Percentiles rank a stretch among this genome's conserved stretches.
phyloP scores from a whole-genome alignment of 345 rosid genomes.

The Hirschfeldia incana region DNA sequence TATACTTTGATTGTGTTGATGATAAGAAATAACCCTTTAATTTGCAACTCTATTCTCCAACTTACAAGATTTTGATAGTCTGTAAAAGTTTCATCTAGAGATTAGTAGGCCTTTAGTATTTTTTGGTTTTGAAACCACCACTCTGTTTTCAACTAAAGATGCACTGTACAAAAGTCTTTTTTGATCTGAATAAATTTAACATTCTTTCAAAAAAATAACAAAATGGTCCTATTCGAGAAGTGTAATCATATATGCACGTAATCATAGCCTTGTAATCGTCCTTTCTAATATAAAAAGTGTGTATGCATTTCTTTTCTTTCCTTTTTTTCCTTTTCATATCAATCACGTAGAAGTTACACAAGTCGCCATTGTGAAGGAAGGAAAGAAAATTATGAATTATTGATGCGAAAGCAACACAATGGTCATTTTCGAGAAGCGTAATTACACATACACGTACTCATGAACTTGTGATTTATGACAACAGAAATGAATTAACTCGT shows the following conservation, averaged over 20 bases:
- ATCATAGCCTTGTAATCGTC: background rate
- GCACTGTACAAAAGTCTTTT: too few relatives aligned
- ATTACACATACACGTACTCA: background rate
- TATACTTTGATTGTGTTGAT: background rate
- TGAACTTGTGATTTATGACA: background rate
- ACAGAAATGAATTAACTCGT: background rate
- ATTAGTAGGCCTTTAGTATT: too few relatives aligned
- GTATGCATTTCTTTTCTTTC: background rate
- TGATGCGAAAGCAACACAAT: background rate
- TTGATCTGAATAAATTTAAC: too few relatives aligned
- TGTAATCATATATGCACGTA: background rate
- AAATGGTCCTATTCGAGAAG: background rate
- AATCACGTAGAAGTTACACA: background rate
- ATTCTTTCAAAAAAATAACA: too few relatives aligned
- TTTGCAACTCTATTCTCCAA: background rate
- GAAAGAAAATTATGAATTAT: background rate
- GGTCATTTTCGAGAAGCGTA: conserved; percentile 7
- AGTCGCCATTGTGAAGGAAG: background rate
- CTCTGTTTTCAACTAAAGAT: too few relatives aligned
- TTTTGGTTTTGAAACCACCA: too few relatives aligned
- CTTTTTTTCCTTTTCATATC: background rate
- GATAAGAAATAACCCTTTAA: background rate
- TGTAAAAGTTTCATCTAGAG: too few relatives aligned
- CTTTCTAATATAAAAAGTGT: background rate
- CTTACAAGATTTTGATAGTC: background rate